phyloP scores from a whole-genome alignment of 2,329 filamentous ascomycete species.

The Acephala macrosclerotiorum region DNA sequence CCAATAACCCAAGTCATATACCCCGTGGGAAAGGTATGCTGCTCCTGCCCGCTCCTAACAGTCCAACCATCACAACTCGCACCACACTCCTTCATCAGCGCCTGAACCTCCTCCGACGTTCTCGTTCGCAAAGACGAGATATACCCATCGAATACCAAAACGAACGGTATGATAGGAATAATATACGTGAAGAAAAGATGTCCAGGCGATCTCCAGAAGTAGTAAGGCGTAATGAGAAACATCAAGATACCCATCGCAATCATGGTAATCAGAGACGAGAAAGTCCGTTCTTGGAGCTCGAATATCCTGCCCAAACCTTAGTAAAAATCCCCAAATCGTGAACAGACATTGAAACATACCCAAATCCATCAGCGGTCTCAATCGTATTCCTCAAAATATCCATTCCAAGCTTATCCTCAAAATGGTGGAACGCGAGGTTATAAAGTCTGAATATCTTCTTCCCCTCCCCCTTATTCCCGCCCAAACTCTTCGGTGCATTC shows the following conservation, averaged over 20 bases:
- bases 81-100: conserved; percentile 61
- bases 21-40: conserved; percentile 56
- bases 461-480: conserved; percentile 48
- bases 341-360: conserved; percentile 44
- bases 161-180: conserved; percentile 71
- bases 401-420: conserved; percentile 67
- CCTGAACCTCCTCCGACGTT: conserved; percentile 69
- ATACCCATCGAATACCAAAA: conserved; percentile 73
- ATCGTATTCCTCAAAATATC: conserved; percentile 70
- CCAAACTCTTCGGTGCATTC: conserved; percentile 59
- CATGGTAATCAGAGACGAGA: conserved; percentile 61
- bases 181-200: conserved; percentile 70
- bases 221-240: conserved; percentile 59
- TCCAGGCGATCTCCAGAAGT: conserved; percentile 48
- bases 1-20: conserved; percentile 55
- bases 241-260: conserved; percentile 60
- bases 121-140: conserved; percentile 73
- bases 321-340: neutral
- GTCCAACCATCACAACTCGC: conserved; percentile 51
- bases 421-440: conserved; percentile 80
- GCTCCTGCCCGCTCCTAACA: conserved; percentile 47
- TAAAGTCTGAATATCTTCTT: conserved; percentile 72
- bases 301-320: conserved; percentile 59
- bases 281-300: conserved; percentile 73
- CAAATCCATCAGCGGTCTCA: conserved; percentile 70